A percentile compares a stretch with the other conserved stretches of the same genome.
phyloP scores from a whole-genome alignment of 2,329 filamentous ascomycete species.

The Scedosporium minutisporum region DNA sequence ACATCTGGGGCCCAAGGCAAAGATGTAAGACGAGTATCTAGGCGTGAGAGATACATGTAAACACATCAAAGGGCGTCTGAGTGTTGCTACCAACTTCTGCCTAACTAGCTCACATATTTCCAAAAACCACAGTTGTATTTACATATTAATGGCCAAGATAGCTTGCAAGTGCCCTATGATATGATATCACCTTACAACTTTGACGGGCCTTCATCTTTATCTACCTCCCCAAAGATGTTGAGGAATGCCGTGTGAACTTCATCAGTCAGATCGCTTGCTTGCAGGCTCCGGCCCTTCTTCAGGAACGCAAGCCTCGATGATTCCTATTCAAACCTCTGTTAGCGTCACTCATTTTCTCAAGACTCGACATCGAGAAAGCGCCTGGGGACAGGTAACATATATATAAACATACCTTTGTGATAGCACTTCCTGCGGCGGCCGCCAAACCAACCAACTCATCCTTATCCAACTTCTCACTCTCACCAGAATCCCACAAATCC shows the following conservation, averaged over 20 bases:
- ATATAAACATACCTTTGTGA: slow-evolving; percentile 60
- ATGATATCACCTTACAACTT: slow-evolving; percentile 21
- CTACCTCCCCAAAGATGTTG: slow-evolving; percentile 66
- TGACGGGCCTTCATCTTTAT: slow-evolving; percentile 23
- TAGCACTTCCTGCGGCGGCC: slow-evolving; percentile 75
- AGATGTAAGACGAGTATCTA: no score
- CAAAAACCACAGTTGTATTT: no score
- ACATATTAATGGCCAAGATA: background rate
- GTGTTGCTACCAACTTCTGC: no score
- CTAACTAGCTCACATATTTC: no score
- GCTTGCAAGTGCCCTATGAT: background rate
- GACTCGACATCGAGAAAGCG: background rate
- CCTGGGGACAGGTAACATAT: background rate
- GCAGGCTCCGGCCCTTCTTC: slow-evolving; percentile 76
- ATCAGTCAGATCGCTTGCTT: slow-evolving; percentile 87
- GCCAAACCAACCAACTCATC: slow-evolving; percentile 63
- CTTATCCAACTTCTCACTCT: slow-evolving; percentile 33
- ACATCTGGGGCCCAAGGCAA: no score
- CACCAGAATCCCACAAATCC: slow-evolving; percentile 58
- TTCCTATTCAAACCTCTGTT: slow-evolving; percentile 35
- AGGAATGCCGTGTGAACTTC: slow-evolving; percentile 78
- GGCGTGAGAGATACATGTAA: no score
- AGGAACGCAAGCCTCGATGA: slow-evolving; percentile 80
- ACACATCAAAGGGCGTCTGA: no score
- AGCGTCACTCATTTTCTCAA: background rate